phyloP scores from a whole-genome alignment of 441 rosid species.

The Adansonia grandidieri region DNA sequence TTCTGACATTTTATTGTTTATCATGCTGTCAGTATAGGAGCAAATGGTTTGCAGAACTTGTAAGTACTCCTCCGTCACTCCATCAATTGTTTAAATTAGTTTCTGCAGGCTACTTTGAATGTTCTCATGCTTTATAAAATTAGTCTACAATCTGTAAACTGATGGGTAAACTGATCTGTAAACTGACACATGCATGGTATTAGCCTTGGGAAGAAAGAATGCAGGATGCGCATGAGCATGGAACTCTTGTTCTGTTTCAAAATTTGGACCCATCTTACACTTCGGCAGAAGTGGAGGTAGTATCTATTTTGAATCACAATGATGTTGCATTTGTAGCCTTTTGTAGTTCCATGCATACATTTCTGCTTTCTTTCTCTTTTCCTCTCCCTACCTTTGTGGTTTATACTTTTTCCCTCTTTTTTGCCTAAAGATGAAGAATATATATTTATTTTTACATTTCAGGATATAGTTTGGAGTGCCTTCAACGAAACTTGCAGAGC shows the following conservation, averaged over 20 bases:
- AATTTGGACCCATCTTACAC: constrained; percentile 77
- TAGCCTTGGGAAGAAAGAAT: constrained; percentile 82
- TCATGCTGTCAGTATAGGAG: constrained; percentile 60
- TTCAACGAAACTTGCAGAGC: constrained; percentile 66
- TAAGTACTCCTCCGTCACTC: constrained; percentile 47
- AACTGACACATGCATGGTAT: constrained; percentile 27
- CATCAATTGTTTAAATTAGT: constrained; percentile 15
- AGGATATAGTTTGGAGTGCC: constrained; percentile 73
- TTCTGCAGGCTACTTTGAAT: constrained; percentile 6
- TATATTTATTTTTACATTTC: constrained; percentile 25
- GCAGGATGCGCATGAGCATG: constrained; percentile 51
- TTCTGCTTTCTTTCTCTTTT: constrained; percentile 6
- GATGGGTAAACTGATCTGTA: no score
- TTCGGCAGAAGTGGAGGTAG: constrained; percentile 76
- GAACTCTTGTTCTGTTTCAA: constrained; percentile 65
- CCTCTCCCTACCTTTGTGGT: background rate
- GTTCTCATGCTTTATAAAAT: background rate
- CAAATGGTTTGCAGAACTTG: constrained; percentile 71
- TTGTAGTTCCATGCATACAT: constrained; percentile 12
- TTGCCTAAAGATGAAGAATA: constrained; percentile 17
- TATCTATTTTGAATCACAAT: background rate
- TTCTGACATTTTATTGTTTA: constrained; percentile 35
- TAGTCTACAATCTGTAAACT: constrained; percentile 21
- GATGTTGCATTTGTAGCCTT: background rate
- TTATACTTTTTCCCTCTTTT: background rate